A percentile compares a stretch with the other conserved stretches of the same genome.
Evolutionary conservation across 495 filamentous ascomycete species (phyloP).

Genomic region (Aspergillus haitiensis): DNA sequence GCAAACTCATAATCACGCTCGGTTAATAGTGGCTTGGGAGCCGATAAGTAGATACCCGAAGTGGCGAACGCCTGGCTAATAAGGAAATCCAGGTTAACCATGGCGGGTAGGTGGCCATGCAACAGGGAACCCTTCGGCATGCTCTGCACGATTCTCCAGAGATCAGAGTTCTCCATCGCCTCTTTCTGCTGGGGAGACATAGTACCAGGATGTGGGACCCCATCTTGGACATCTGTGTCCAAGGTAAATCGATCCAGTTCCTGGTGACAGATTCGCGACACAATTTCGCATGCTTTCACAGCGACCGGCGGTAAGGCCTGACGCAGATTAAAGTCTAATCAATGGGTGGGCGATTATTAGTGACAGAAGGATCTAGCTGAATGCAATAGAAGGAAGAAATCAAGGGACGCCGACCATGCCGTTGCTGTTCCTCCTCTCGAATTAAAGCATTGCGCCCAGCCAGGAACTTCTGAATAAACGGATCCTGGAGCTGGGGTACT

Average conservation of each 20-base stretch:
- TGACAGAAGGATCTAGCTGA: not conserved
- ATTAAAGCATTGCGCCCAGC: constrained; percentile 75
- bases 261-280: constrained; percentile 71
- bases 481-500: constrained; percentile 58
- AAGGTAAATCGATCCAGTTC: constrained; percentile 54
- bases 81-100: constrained; percentile 82
- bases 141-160: constrained; percentile 79
- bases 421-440: constrained; percentile 72
- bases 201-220: constrained; percentile 74
- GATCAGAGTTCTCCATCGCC: constrained; percentile 73
- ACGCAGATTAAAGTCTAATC: constrained; percentile 40
- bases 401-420: constrained; percentile 62
- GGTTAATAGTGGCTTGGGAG: constrained; percentile 52
- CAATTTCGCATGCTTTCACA: constrained; percentile 71
- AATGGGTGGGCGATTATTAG: not conserved
- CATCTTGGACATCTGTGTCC: constrained; percentile 59
- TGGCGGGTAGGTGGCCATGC: constrained; percentile 86
- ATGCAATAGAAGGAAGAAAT: not conserved
- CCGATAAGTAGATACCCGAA: constrained; percentile 69
- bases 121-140: constrained; percentile 93
- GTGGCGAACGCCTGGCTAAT: constrained; percentile 69
- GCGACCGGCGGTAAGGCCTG: constrained; percentile 74
- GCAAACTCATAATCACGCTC: constrained; percentile 47
- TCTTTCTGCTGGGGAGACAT: constrained; percentile 80
- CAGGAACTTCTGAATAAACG: constrained; percentile 78